Percentiles rank a stretch among this genome's conserved stretches.
Evolutionary conservation across 257 asterid genomes (phyloP).

Genomic region (Apocynum venetum): DNA sequence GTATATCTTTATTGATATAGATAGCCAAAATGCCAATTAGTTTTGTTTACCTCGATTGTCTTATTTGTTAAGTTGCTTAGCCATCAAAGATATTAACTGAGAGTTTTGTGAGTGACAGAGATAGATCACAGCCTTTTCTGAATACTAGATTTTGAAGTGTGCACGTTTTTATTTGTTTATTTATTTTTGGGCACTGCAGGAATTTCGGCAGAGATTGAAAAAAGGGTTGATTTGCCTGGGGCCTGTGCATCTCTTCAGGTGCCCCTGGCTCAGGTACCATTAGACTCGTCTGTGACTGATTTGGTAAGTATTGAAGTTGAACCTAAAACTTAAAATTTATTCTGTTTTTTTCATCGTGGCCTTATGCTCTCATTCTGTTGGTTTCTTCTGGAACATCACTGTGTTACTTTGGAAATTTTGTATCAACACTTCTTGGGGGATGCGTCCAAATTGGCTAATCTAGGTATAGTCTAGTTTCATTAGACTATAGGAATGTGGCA

Average conservation of each 20-base stretch:
- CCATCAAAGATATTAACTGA: neutral
- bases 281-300: slow-evolving; percentile 19
- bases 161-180: neutral
- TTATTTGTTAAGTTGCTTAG: neutral
- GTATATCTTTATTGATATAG: neutral
- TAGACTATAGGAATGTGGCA: neutral
- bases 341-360: neutral
- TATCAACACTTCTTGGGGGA: neutral
- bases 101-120: neutral
- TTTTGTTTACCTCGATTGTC: neutral
- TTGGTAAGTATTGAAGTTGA: slow-evolving; percentile 18
- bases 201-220: slow-evolving; percentile 28
- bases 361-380: neutral
- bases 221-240: slow-evolving; percentile 34
- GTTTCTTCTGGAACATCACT: neutral
- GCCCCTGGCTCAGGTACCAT: slow-evolving; percentile 41
- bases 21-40: neutral
- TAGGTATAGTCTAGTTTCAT: neutral
- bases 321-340: neutral
- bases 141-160: neutral
- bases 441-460: neutral
- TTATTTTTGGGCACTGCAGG: slow-evolving; percentile 35
- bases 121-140: neutral
- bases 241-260: slow-evolving; percentile 30
- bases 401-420: neutral